Evolutionary conservation across 768 basidiomycete genomes (phyloP), one percentile per base, ranked within the genome.

Genomic region (Artomyces pyxidatus): DNA sequence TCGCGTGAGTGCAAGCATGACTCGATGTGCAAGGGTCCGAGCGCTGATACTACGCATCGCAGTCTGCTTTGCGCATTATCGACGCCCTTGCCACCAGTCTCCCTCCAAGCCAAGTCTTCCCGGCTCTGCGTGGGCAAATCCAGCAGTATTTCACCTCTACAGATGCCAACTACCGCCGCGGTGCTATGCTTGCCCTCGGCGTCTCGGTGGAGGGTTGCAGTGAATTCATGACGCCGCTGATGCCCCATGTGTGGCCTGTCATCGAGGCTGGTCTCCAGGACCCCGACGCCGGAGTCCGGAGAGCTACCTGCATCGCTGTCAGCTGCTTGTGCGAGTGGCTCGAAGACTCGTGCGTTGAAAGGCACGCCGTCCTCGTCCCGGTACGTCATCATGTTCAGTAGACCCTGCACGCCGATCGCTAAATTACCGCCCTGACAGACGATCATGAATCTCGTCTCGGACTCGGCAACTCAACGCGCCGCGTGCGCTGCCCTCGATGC

Each of bases 401-500:
- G 35, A 37, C 3, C 25, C 5, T 37, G 22, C 16, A 17, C 28
- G 47, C 16, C 29, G 10, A 10, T 30, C 25, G 38, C 25, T 41
- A 48, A 21, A 27, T 19, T 47, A 32, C n/a, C n/a, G n/a, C n/a
- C n/a, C n/a, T n/a, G n/a, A n/a, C 55, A 91, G 87, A 83, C 85
- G 37, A 87, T 99, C 60, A 91, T 96, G 84, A 79, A 78, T 64
- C 77, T 97, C 55, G 87, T 96, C 59, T 82, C 85, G 61, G 88
- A 97, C 62, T 74, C 82, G 3, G 73, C 75, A 7, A 95, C 96
- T 2, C 94, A 97, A 68, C 81, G 85, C 50, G 73, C 88, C 12
- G 96, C 95, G n/a, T 96, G 94, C 70, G 92, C 91, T 29, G 93
- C 94, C 42, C 87, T 99, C 50, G 96, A 98, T 66, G 90, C 90